Evolutionary conservation across 2,329 filamentous ascomycete genomes (phyloP), one percentile per base, ranked within the genome.

Genomic region (Colletotrichum filicis): DNA sequence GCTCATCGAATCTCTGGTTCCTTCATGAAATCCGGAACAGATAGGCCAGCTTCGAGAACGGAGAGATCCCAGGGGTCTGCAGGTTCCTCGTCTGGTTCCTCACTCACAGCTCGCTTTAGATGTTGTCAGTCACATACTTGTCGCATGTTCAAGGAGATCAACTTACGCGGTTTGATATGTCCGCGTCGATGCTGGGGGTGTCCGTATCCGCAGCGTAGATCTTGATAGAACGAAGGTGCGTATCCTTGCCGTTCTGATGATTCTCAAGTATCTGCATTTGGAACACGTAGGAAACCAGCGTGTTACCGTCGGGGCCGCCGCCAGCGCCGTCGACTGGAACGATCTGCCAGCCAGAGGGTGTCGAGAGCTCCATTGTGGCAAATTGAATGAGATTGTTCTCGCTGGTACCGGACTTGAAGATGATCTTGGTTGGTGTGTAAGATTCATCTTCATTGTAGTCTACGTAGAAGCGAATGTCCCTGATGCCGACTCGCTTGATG

Each of bases 161-260:
- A 71, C 67, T 61, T 28, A 68, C 68, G 77, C 76, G 37, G 79
- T 75, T n/a, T 78, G 62, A 78, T 30, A 80, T 76, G 12, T 79
- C 75, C 5, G 81, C 79, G 11, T 78, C 78, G 19, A 79, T 70
- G 4, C 82, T 84, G 16, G 83, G 81, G 4, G 81, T 83, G 19
- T 89, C 88, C 32, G 85, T 83, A 74, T 89, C 87, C 22, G 89
- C 83, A 1, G 89, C 89, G 76, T 91, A 99, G 11, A 98, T 93
- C 84, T 98, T 97, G 82, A 99, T 89, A 2, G 95, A 96, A 19
- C 97, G 90, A 28, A 99, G 89, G 86, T 99, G 97, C n/a, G 97
- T 99, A 81, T 99, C 97, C 82, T 99, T 99, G 75, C 97, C 97
- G 81, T 99, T 99, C 84, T 99, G 97, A 82, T 99, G 97, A 80